These are phyloP conservation scores for Globisporangium iwayamae DNA, from an alignment of 352 stramenopile genomes.

Conservation along the genomic window DNA sequence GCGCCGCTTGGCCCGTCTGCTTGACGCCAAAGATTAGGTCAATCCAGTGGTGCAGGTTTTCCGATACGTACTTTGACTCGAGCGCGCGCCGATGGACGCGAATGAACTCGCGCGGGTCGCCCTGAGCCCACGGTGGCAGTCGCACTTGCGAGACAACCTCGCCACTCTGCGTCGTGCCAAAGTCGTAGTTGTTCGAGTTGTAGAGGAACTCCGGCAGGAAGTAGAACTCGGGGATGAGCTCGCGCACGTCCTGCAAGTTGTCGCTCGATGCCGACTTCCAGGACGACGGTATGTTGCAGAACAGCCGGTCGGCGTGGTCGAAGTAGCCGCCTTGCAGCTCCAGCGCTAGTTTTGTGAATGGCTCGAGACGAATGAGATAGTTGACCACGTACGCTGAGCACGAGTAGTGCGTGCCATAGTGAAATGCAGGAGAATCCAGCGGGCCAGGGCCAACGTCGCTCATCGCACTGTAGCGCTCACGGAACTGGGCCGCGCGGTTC, in stretches of 20 bases:
- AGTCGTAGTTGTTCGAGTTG: constrained; percentile 67
- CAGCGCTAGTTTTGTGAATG: constrained; percentile 68
- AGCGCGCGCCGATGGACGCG: constrained; percentile 93
- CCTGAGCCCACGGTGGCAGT: constrained; percentile 93
- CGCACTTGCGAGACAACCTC: constrained; percentile 91
- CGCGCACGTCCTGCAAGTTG: constrained; percentile 84
- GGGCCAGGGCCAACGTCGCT: constrained; percentile 32
- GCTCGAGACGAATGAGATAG: constrained; percentile 94
- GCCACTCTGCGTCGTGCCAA: constrained; percentile 75
- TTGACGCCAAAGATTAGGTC: constrained; percentile 97
- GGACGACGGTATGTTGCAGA: constrained; percentile 92
- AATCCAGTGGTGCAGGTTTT: constrained; percentile 97
- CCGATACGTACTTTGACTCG: constrained; percentile 94
- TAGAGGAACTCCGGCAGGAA: constrained; percentile 79
- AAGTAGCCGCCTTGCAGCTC: constrained; percentile 80
- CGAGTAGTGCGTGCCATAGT: constrained; percentile 98
- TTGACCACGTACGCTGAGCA: constrained; percentile 96
- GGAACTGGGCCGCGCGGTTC: constrained; percentile 80
- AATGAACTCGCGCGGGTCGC: constrained; percentile 92
- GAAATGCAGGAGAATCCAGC: constrained; percentile 88
- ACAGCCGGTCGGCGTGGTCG: constrained; percentile 95
- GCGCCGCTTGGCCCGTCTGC: constrained; percentile 90
- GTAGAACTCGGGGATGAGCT: constrained; percentile 81
- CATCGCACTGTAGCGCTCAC: constrained; percentile 78
- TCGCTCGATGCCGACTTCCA: constrained; percentile 94